Base-by-base conservation (phyloP, 2,329 filamentous ascomycete genomes). In the Colletotrichum chlorophyti region DNA sequence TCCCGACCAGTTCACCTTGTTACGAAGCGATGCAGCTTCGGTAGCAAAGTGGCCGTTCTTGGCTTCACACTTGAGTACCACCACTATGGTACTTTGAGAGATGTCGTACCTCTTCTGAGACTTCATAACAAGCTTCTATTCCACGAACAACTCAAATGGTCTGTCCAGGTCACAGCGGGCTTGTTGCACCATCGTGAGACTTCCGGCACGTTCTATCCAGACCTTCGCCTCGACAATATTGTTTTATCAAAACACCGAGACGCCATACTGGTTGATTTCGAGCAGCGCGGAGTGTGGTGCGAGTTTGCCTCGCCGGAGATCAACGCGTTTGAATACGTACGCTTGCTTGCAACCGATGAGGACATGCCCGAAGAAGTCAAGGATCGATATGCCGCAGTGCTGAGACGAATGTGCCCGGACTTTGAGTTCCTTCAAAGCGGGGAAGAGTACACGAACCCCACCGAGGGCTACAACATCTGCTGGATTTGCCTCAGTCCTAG, bases 241-340 rank as follows among this genome's bases (percentile, higher is more conserved):
- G 79, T 87, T 3, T 69, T 86, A 12, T 80, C 81, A 1, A 72
- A 73, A 19, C 64, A 71, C 1, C 72, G 71, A 17, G 76, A 85
- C 51, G 70, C 79, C 9, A 66, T 86, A 65, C 81, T 87, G 77
- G 77, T 87, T 5, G 84, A 87, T 61, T 85, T 87, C 65, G 84
- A 87, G 69, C 84, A 87, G 68, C 78, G 84, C 27, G 84, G 84
- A 7, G 83, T 86, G 2, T 87, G 84, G 84, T 84, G 80, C 68
- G 82, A 85, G 66, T 87, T 86, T 67, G 81, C 80, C 1, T 76
- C 84, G 1, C 84, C 84, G 0, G 84, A 87, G 65, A 79, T 87
- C 60, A 85, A 85, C 65, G 79, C 80, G 24, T 72, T 87, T 43
- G 83, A 87, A 63, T 85, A 84, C 63, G 65, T 85, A 14, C 79